These are phyloP conservation scores for Vachellia pachyceras DNA, from an alignment of 306 rosid genomes.

Conservation along the genomic window DNA sequence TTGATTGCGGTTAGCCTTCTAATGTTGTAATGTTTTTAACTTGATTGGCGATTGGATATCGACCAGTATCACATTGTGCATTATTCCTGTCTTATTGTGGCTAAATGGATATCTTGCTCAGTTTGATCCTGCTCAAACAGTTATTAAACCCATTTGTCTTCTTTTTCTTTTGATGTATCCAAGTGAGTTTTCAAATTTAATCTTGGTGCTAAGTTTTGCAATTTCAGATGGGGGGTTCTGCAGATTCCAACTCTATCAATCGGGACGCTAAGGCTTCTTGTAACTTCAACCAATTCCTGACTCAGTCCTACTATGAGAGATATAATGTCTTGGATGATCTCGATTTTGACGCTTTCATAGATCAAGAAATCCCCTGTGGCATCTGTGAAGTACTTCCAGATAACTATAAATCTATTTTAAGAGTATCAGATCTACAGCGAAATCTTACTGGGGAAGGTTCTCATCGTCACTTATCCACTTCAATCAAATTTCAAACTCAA, in stretches of 20 bases:
- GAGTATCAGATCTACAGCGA: constrained; percentile 51
- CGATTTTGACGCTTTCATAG: constrained; percentile 58
- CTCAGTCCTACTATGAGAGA: constrained; percentile 62
- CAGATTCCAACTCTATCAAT: constrained; percentile 33
- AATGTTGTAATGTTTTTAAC: not conserved
- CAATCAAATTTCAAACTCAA: constrained; percentile 47
- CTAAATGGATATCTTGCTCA: constrained; percentile 19
- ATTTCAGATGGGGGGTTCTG: constrained; percentile 54
- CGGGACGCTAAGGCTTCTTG: constrained; percentile 33
- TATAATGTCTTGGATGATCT: constrained; percentile 51
- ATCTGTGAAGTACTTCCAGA: constrained; percentile 51
- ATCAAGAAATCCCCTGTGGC: constrained; percentile 54
- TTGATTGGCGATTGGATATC: not conserved
- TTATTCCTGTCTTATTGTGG: constrained; percentile 13
- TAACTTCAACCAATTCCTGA: constrained; percentile 47
- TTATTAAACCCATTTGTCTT: not conserved
- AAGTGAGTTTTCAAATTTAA: not conserved
- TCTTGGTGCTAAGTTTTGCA: constrained; percentile 17
- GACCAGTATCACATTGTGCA: not conserved
- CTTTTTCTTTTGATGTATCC: not conserved
- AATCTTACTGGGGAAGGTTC: constrained; percentile 80
- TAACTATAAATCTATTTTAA: constrained; percentile 39
- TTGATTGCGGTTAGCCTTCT: not conserved
- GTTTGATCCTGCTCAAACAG: constrained; percentile 13
- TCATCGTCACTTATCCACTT: constrained; percentile 66